Percentiles rank a stretch among this genome's conserved stretches.
Conservation (phyloP, 83 land plant species). For the Thuja plicata region DNA sequence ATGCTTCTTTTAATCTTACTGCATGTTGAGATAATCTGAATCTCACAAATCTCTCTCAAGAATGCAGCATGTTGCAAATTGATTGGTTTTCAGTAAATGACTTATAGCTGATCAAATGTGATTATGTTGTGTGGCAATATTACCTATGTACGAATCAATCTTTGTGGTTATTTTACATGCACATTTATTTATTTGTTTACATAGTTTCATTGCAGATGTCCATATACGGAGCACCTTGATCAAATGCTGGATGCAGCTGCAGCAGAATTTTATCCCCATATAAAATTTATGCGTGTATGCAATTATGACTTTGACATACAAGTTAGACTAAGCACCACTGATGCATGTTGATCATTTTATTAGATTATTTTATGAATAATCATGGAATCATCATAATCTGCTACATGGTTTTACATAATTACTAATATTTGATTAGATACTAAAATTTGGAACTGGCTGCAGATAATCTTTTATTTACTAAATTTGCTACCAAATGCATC, state of each 20-base stretch:
- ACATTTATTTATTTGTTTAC: neutral
- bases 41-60: neutral
- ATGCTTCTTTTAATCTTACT: neutral
- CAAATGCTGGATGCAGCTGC: conserved; percentile 79
- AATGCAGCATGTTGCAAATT: neutral
- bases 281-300: conserved; percentile 80
- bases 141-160: neutral
- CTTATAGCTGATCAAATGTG: neutral
- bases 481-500: neutral
- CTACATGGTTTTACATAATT: neutral
- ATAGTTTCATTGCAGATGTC: conserved; percentile 36
- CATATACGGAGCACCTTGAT: conserved; percentile 60
- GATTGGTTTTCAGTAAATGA: neutral
- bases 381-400: neutral
- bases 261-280: conserved; percentile 68
- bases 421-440: neutral
- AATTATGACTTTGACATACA: neutral
- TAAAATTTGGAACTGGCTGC: neutral
- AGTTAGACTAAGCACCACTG: neutral
- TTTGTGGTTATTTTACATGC: no score
- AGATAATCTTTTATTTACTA: neutral
- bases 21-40: neutral
- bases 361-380: neutral
- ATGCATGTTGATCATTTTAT: neutral
- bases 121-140: neutral